phyloP scores from a whole-genome alignment of 139 green algal genomes.

The Chlorella sp. region DNA sequence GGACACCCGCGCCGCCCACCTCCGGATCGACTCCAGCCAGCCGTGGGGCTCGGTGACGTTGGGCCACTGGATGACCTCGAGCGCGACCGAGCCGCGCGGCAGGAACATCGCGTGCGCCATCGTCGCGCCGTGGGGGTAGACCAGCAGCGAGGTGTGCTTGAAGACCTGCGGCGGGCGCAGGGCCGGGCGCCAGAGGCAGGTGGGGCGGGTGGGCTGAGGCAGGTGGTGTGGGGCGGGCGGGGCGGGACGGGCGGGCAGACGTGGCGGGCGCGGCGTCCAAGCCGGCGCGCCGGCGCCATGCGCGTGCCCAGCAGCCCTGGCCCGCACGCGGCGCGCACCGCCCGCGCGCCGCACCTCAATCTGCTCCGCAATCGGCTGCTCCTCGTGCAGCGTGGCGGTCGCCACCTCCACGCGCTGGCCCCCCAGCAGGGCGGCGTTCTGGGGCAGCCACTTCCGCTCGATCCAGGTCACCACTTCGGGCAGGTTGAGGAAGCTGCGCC shows the following conservation, averaged over 20 bases:
- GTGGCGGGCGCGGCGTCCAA: no score
- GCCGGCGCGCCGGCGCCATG: no score
- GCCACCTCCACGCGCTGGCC: conserved; percentile 1
- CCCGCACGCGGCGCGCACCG: no score
- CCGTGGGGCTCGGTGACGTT: conserved; percentile 18
- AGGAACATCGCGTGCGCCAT: conserved; percentile 20
- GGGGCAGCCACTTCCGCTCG: not conserved
- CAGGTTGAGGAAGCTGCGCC: conserved; percentile 4
- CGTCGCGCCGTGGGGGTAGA: conserved; percentile 11
- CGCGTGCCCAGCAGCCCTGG: no score
- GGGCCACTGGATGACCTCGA: conserved; percentile 8
- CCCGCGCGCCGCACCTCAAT: no score
- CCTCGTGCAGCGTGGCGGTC: conserved; percentile 1
- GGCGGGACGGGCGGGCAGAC: no score
- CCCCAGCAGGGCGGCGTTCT: no score
- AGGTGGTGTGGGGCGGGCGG: no score
- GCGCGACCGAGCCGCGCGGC: not conserved
- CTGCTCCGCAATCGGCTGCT: not conserved
- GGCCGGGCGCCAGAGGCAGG: no score
- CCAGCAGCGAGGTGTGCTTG: not conserved
- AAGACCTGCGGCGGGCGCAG: no score
- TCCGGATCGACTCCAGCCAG: conserved; percentile 7
- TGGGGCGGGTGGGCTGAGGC: no score
- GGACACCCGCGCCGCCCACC: no score
- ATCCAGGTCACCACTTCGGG: not conserved